A percentile compares a stretch with the other conserved stretches of the same genome.
Evolutionary conservation across 2,329 filamentous ascomycete species (phyloP).

Genomic region (Ophiostoma montium): DNA sequence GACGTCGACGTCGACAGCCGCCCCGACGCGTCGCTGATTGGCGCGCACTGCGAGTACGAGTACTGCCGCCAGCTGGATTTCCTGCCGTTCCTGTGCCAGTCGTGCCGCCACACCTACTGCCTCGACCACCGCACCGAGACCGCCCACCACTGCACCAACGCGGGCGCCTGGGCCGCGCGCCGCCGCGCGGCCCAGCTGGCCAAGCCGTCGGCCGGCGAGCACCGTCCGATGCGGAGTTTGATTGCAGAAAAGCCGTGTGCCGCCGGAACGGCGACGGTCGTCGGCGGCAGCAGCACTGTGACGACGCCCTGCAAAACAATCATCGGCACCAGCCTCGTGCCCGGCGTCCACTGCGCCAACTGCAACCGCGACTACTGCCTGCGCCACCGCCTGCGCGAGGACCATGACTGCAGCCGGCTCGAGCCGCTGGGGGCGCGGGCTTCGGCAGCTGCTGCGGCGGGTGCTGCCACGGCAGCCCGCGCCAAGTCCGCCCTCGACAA

Average conservation of each 20-base stretch:
- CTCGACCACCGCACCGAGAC: conserved; percentile 85
- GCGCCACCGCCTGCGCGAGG: conserved; percentile 61
- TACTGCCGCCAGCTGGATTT: conserved; percentile 96
- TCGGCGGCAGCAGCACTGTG: too few species aligned
- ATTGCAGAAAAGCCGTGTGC: conserved; percentile 54
- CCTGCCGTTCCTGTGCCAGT: conserved; percentile 86
- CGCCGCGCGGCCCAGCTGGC: conserved; percentile 39
- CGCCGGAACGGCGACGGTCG: too few species aligned
- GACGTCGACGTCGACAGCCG: conserved; percentile 37
- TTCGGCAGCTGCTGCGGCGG: conserved; percentile 14
- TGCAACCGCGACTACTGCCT: conserved; percentile 67
- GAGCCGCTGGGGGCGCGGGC: conserved; percentile 38
- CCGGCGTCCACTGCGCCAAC: conserved; percentile 54
- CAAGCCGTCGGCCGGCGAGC: conserved; percentile 38
- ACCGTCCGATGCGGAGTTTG: conserved; percentile 38
- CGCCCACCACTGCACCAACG: conserved; percentile 53
- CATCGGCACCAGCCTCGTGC: conserved; percentile 52
- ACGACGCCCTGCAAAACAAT: conserved; percentile 50
- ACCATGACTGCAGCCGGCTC: conserved; percentile 74
- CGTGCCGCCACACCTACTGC: conserved; percentile 73
- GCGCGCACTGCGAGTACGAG: conserved; percentile 77
- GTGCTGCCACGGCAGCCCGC: conserved; percentile 43
- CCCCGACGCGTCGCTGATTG: conserved; percentile 56
- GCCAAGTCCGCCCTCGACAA: conserved; percentile 62
- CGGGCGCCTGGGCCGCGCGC: conserved; percentile 48